These are phyloP conservation scores for Massarina eburnea DNA, from an alignment of 2,329 filamentous ascomycete species.

Conservation along the genomic window DNA sequence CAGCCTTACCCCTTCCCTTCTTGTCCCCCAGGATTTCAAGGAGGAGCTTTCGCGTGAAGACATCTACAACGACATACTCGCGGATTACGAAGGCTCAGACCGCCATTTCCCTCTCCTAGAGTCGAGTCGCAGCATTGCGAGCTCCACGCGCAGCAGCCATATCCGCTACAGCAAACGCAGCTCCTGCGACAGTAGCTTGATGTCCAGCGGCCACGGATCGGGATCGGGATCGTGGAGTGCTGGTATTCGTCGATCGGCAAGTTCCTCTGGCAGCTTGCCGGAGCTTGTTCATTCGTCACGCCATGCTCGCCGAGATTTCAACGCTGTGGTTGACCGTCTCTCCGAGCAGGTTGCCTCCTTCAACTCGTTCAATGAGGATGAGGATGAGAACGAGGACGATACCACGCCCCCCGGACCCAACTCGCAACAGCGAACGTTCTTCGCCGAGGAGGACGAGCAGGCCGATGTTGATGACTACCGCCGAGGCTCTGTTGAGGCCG, in stretches of 20 bases:
- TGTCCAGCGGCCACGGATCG: constrained; percentile 44
- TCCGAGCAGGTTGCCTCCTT: constrained; percentile 36
- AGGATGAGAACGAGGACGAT: constrained; percentile 22
- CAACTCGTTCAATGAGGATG: constrained; percentile 25
- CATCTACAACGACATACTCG: constrained; percentile 41
- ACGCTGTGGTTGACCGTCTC: constrained; percentile 33
- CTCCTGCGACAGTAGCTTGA: constrained; percentile 59
- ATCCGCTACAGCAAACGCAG: constrained; percentile 58
- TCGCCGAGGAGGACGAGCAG: constrained; percentile 27
- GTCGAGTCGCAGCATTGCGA: constrained; percentile 41
- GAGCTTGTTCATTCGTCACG: constrained; percentile 40
- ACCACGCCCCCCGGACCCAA: constrained; percentile 31
- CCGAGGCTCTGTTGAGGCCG: constrained; percentile 16
- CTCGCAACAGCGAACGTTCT: constrained; percentile 31
- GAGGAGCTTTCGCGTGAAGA: constrained; percentile 33
- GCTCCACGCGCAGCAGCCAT: constrained; percentile 51
- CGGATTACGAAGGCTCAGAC: constrained; percentile 50
- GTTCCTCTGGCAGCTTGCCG: constrained; percentile 42
- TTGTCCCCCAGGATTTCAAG: constrained; percentile 40
- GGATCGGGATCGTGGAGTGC: constrained; percentile 33
- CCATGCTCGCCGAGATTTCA: constrained; percentile 34
- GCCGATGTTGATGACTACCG: constrained; percentile 5
- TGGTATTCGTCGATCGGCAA: constrained; percentile 35
- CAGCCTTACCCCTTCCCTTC: constrained; percentile 41
- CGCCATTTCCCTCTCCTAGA: constrained; percentile 51